phyloP scores from a whole-genome alignment of 306 rosid genomes.

The Sicyos baderoa region DNA sequence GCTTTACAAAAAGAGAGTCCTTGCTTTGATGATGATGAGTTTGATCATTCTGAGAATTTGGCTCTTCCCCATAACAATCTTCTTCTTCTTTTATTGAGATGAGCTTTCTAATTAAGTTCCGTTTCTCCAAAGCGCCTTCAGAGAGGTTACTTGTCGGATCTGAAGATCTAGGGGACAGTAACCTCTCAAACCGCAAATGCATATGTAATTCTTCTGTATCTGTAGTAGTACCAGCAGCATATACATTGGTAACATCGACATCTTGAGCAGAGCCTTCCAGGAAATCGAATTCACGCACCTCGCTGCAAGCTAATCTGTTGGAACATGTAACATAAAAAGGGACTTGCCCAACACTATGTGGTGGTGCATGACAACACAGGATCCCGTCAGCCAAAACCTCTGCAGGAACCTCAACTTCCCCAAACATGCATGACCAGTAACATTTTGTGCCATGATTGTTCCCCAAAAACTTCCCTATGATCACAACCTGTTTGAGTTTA shows the following conservation, averaged over 20 bases:
- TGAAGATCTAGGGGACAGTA: slow-evolving; percentile 40
- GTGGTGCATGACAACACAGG: slow-evolving; percentile 71
- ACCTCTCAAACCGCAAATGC: slow-evolving; percentile 43
- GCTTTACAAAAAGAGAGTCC: slow-evolving; percentile 38
- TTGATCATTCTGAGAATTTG: slow-evolving; percentile 26
- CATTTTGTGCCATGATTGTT: slow-evolving; percentile 31
- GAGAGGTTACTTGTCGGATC: slow-evolving; percentile 31
- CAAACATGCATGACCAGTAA: slow-evolving; percentile 88
- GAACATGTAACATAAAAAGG: slow-evolving; percentile 87
- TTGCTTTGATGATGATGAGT: slow-evolving; percentile 33
- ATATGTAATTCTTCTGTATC: slow-evolving; percentile 39
- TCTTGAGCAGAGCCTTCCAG: slow-evolving; percentile 38
- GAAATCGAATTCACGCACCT: slow-evolving; percentile 77
- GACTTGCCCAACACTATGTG: slow-evolving; percentile 51
- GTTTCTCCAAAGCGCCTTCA: slow-evolving; percentile 38
- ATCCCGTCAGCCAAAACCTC: slow-evolving; percentile 63
- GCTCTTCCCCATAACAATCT: slow-evolving; percentile 38
- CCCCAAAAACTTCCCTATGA: slow-evolving; percentile 59
- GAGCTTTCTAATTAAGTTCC: slow-evolving; percentile 39
- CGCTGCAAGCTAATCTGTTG: slow-evolving; percentile 87
- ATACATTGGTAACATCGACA: slow-evolving; percentile 34
- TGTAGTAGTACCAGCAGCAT: slow-evolving; percentile 19
- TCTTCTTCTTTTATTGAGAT: slow-evolving; percentile 65
- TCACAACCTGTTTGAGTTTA: slow-evolving; percentile 48
- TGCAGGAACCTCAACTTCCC: slow-evolving; percentile 87